phyloP scores from a whole-genome alignment of 805 yeast species.

The Pichia sporocuriosa region DNA sequence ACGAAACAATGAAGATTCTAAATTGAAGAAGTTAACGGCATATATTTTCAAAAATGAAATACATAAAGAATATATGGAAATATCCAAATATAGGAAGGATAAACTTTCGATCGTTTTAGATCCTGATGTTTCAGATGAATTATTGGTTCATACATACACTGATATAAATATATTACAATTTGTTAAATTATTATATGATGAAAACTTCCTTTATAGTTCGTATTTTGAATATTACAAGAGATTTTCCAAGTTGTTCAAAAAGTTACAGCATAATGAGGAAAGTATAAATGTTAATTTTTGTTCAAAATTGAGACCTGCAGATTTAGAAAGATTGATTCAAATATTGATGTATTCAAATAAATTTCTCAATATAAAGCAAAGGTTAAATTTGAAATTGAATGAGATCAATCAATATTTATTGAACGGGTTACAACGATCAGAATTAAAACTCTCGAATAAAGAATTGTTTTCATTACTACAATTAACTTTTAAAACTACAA shows the following conservation, averaged over 20 bases:
- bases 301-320: conserved; percentile 10
- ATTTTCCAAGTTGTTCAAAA: conserved; percentile 3
- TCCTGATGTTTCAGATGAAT: conserved; percentile 1
- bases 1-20: not conserved
- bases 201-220: conserved; percentile 6
- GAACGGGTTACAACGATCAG: conserved; percentile 3
- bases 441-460: conserved; percentile 9
- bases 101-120: not conserved
- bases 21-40: conserved; percentile 5
- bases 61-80: conserved; percentile 4
- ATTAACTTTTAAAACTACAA: conserved; percentile 2
- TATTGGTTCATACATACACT: conserved; percentile 2
- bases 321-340: conserved; percentile 10
- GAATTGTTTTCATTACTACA: conserved; percentile 13
- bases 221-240: conserved; percentile 3
- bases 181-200: conserved; percentile 9
- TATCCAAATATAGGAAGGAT: not conserved
- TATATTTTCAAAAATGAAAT: conserved; percentile 10
- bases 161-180: conserved; percentile 4
- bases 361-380: not conserved
- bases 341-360: conserved; percentile 8
- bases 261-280: conserved; percentile 1
- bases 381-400: conserved; percentile 1
- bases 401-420: conserved; percentile 3
- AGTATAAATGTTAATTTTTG: too few relatives aligned